Evolutionary conservation across 2,329 filamentous ascomycete genomes (phyloP).

Genomic region (Stemphylium vesicarium): DNA sequence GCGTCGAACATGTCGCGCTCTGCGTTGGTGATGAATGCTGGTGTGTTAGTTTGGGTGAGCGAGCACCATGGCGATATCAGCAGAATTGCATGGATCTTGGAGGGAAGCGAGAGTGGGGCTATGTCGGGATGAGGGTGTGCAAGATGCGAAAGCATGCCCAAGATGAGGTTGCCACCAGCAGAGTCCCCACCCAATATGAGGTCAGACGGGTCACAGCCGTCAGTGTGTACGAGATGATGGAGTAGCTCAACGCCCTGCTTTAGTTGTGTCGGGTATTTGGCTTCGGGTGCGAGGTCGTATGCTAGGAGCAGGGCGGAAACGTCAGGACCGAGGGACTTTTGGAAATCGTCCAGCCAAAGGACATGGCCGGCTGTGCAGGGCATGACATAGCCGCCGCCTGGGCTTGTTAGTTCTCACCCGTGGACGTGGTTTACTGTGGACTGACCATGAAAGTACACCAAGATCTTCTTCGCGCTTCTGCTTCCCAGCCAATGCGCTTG

Average conservation of each 20-base stretch:
- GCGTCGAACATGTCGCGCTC: constrained; percentile 59
- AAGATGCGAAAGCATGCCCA: constrained; percentile 58
- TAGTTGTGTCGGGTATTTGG: constrained; percentile 57
- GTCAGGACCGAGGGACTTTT: constrained; percentile 54
- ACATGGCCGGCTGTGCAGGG: constrained; percentile 57
- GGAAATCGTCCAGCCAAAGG: constrained; percentile 55
- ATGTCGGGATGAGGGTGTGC: constrained; percentile 64
- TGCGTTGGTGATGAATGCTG: constrained; percentile 54
- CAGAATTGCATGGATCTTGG: constrained; percentile 57
- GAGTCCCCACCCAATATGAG: constrained; percentile 61
- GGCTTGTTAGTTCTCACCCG: constrained; percentile 7
- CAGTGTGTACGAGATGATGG: constrained; percentile 50
- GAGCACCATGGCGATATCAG: constrained; percentile 66
- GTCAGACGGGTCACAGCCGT: constrained; percentile 45
- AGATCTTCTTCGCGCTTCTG: constrained; percentile 46
- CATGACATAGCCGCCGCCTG: constrained; percentile 64
- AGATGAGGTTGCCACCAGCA: constrained; percentile 58
- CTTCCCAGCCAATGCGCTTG: constrained; percentile 57
- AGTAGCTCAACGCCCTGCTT: constrained; percentile 55
- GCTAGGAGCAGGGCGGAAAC: constrained; percentile 61
- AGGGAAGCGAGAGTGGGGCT: constrained; percentile 49
- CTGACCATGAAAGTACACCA: constrained; percentile 57
- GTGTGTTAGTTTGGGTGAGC: constrained; percentile 54
- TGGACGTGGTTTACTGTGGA: background rate
- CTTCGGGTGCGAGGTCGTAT: constrained; percentile 63